phyloP scores from a whole-genome alignment of 495 filamentous ascomycete genomes.

The Neurospora pannonica region DNA sequence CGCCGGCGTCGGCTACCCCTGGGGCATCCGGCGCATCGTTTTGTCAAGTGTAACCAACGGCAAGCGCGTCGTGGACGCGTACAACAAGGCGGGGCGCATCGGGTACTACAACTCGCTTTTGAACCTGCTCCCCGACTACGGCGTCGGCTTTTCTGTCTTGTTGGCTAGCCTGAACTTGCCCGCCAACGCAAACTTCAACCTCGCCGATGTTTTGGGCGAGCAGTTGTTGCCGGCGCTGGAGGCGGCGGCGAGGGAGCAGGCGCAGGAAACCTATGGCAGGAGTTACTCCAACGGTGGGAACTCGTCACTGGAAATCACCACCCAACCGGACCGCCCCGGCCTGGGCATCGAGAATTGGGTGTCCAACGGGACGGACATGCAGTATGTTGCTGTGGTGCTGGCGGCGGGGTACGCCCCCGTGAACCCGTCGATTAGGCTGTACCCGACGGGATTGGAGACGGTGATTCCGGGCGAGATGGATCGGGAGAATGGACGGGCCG shows the following conservation, averaged over 20 bases:
- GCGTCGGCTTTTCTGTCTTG: conserved; percentile 32
- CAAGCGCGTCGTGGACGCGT: conserved; percentile 40
- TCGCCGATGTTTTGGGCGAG: conserved; percentile 34
- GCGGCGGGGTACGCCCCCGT: conserved; percentile 22
- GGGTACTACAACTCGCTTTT: conserved; percentile 37
- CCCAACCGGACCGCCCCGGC: conserved; percentile 31
- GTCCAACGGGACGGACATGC: conserved; percentile 42
- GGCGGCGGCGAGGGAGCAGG: conserved; percentile 33
- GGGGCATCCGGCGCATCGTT: conserved; percentile 42
- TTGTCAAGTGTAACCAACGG: conserved; percentile 22
- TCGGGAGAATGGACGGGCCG: conserved; percentile 1
- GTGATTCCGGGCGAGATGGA: neutral
- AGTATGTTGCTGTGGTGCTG: conserved; percentile 22
- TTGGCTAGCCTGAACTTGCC: conserved; percentile 35
- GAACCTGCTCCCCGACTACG: conserved; percentile 43
- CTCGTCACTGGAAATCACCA: conserved; percentile 26
- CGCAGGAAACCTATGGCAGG: conserved; percentile 32
- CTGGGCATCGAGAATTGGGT: conserved; percentile 39
- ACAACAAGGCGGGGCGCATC: conserved; percentile 43
- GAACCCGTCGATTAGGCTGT: conserved; percentile 35
- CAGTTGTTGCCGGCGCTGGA: conserved; percentile 36
- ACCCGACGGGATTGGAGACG: conserved; percentile 38
- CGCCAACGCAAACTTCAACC: conserved; percentile 38
- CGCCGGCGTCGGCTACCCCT: conserved; percentile 44
- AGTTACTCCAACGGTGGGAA: conserved; percentile 22